Percentiles rank a stretch among this genome's conserved stretches.
Evolutionary conservation across 2,329 filamentous ascomycete genomes (phyloP).

Genomic region (Nemania sp.): DNA sequence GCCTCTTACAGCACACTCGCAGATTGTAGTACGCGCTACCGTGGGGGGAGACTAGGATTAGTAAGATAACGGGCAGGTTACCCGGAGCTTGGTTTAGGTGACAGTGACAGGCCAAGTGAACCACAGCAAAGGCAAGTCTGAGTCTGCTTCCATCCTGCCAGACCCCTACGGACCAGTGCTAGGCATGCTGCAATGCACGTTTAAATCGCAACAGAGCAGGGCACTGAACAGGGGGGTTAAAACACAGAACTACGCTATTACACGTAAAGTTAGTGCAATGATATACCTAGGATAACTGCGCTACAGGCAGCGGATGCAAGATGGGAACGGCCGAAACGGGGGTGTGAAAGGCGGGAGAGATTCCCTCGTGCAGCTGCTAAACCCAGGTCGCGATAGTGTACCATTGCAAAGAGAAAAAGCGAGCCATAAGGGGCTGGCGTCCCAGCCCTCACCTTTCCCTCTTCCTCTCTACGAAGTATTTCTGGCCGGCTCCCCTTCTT

Average conservation of each 20-base stretch:
- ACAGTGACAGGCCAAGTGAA: conserved; percentile 12
- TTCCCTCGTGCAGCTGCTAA: conserved; percentile 8
- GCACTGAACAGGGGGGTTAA: background rate
- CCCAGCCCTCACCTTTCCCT: no score
- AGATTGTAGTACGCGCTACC: no score
- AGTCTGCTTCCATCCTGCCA: conserved; percentile 5
- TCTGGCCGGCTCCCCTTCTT: background rate
- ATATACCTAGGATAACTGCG: no score
- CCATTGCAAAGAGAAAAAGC: background rate
- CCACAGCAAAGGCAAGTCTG: conserved; percentile 5
- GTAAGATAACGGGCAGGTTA: conserved; percentile 18
- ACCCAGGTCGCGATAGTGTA: conserved; percentile 6
- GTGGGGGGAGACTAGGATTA: background rate
- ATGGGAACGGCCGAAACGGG: conserved; percentile 25
- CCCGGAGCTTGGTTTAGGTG: conserved; percentile 15
- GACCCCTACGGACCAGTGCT: conserved; percentile 9
- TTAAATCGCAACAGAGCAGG: conserved; percentile 18
- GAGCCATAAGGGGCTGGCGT: conserved; percentile 4
- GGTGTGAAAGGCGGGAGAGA: conserved; percentile 13
- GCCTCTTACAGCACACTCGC: conserved; percentile 14
- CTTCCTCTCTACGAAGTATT: background rate
- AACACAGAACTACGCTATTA: background rate
- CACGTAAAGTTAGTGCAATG: no score
- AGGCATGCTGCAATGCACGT: conserved; percentile 27
- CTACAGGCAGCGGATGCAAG: conserved; percentile 23